Percentiles rank a stretch among this genome's conserved stretches.
phyloP scores from a whole-genome alignment of 2,329 filamentous ascomycete genomes.

The Graphilbum ipis-grandicollis region DNA sequence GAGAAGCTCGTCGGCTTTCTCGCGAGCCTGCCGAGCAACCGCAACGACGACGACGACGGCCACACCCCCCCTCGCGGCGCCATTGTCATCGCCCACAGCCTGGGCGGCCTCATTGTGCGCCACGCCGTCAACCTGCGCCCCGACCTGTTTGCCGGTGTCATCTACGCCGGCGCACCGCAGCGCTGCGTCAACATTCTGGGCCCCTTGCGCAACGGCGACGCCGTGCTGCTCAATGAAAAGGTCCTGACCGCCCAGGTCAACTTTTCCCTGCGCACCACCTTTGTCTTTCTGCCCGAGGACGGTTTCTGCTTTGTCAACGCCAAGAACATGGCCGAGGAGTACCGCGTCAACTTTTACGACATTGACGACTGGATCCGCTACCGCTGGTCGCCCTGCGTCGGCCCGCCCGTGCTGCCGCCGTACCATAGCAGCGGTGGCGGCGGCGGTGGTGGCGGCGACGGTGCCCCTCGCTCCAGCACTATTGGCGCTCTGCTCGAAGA shows the following conservation, averaged over 20 bases:
- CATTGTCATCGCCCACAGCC: slow-evolving; percentile 67
- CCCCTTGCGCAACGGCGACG: slow-evolving; percentile 79
- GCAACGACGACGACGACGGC: slow-evolving; percentile 43
- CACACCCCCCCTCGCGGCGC: slow-evolving; percentile 42
- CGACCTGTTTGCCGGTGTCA: slow-evolving; percentile 68
- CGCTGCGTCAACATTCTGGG: slow-evolving; percentile 84
- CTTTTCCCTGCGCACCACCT: slow-evolving; percentile 78
- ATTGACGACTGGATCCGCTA: slow-evolving; percentile 64
- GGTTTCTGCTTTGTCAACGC: slow-evolving; percentile 71
- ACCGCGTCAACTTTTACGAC: slow-evolving; percentile 72
- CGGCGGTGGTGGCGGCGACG: no score
- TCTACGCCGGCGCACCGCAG: slow-evolving; percentile 74
- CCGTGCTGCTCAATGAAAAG: slow-evolving; percentile 74
- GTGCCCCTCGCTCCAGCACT: slow-evolving; percentile 16
- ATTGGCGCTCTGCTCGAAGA: slow-evolving; percentile 27
- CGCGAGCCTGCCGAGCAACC: slow-evolving; percentile 57
- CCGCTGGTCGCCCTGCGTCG: slow-evolving; percentile 60
- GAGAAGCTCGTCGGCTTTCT: slow-evolving; percentile 56
- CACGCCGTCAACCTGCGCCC: slow-evolving; percentile 76
- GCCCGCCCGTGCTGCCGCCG: slow-evolving; percentile 45
- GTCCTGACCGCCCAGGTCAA: slow-evolving; percentile 86
- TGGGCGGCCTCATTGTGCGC: slow-evolving; percentile 75
- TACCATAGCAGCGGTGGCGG: no score
- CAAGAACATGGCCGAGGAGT: slow-evolving; percentile 60
- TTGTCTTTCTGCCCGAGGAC: slow-evolving; percentile 68